phyloP scores from a whole-genome alignment of 441 rosid species.

The Manihot esculenta region DNA sequence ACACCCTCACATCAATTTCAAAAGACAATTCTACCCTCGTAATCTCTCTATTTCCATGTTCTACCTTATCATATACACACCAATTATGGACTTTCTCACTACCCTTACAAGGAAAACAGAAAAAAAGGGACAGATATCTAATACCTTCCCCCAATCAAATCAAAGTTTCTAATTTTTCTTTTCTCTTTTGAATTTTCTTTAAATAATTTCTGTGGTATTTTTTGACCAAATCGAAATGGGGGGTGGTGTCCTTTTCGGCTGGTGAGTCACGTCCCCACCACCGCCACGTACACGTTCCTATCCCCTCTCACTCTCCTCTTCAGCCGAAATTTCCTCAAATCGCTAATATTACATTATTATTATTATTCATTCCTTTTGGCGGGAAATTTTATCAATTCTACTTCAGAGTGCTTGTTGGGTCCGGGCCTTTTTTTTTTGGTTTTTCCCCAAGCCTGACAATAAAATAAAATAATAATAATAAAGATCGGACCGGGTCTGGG shows the following conservation, averaged over 20 bases:
- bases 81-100: too few relatives aligned
- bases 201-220: not conserved
- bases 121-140: too few relatives aligned
- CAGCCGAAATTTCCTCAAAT: too few relatives aligned
- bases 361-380: slow-evolving; percentile 21
- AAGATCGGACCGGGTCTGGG: too few relatives aligned
- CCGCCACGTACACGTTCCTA: not conserved
- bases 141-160: not conserved
- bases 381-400: slow-evolving; percentile 29
- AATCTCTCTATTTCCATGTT: too few relatives aligned
- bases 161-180: not conserved
- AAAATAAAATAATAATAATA: too few relatives aligned
- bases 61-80: too few relatives aligned
- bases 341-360: too few relatives aligned
- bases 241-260: slow-evolving; percentile 36
- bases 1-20: too few relatives aligned
- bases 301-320: not conserved
- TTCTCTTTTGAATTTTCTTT: not conserved
- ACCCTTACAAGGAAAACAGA: too few relatives aligned
- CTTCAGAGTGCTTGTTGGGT: slow-evolving; percentile 18
- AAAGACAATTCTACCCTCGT: too few relatives aligned
- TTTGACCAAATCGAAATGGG: slow-evolving; percentile 28
- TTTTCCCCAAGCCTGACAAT: too few relatives aligned
- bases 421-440: slow-evolving; percentile 28
- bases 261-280: slow-evolving; percentile 21